Conservation (phyloP, 805 yeast species). For the Candida endomychidarum region DNA sequence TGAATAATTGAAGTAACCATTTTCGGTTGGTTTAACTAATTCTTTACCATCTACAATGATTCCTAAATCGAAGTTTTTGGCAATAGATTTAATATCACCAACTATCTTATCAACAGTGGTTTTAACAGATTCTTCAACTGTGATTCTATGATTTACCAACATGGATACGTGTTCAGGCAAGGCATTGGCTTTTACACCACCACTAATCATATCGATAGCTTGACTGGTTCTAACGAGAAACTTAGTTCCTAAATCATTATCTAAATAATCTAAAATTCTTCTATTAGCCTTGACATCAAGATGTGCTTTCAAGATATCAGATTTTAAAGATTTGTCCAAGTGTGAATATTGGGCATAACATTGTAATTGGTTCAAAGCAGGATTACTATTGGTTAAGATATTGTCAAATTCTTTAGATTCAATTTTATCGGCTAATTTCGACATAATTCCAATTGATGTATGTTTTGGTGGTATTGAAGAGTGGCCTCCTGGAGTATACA, state of each 20-base stretch:
- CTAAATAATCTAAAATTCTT: conserved; percentile 34
- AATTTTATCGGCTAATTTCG: conserved; percentile 38
- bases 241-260: conserved; percentile 24
- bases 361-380: conserved; percentile 42
- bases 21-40: conserved; percentile 14
- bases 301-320: conserved; percentile 40
- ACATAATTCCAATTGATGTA: conserved; percentile 48
- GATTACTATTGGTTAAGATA: conserved; percentile 42
- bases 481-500: conserved; percentile 52
- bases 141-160: conserved; percentile 46
- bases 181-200: conserved; percentile 53
- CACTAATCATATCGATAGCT: conserved; percentile 46
- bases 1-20: conserved; percentile 31
- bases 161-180: conserved; percentile 49
- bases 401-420: conserved; percentile 40
- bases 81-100: conserved; percentile 29
- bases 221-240: conserved; percentile 47
- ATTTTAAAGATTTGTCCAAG: conserved; percentile 31
- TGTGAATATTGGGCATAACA: conserved; percentile 48
- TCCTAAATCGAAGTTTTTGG: conserved; percentile 39
- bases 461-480: conserved; percentile 51
- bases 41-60: conserved; percentile 21
- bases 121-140: conserved; percentile 42
- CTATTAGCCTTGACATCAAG: conserved; percentile 36
- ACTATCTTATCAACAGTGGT: conserved; percentile 33